Percentiles rank a stretch among this genome's conserved stretches.
phyloP scores from a whole-genome alignment of 805 yeast genomes.

The Zygotorulaspora florentina region DNA sequence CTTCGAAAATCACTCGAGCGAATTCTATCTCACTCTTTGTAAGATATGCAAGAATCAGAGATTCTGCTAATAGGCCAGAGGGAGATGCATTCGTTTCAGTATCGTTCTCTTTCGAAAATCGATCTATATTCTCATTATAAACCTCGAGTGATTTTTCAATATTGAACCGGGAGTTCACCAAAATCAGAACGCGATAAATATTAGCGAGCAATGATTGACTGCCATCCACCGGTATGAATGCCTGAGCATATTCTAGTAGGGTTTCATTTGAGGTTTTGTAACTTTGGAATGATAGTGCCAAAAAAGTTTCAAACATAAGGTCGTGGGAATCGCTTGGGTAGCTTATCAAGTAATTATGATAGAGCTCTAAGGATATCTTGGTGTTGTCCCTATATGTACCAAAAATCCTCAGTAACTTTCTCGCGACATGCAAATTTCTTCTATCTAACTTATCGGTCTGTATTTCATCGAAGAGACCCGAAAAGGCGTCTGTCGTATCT shows the following conservation, averaged over 20 bases:
- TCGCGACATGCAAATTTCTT: constrained; percentile 26
- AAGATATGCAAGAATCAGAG: constrained; percentile 43
- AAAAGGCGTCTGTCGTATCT: constrained; percentile 9
- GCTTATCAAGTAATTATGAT: constrained; percentile 38
- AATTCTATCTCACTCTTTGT: constrained; percentile 49
- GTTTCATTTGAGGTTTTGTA: constrained; percentile 32
- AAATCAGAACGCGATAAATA: constrained; percentile 39
- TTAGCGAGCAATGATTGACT: constrained; percentile 31
- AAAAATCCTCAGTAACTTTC: constrained; percentile 17
- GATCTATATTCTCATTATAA: constrained; percentile 44
- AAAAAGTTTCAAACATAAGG: constrained; percentile 41
- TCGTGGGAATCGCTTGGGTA: constrained; percentile 40
- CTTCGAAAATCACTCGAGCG: constrained; percentile 48
- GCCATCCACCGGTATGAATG: constrained; percentile 29
- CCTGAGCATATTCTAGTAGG: constrained; percentile 39
- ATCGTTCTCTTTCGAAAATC: constrained; percentile 35
- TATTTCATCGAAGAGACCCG: constrained; percentile 25
- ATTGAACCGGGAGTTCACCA: constrained; percentile 40
- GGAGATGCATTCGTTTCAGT: constrained; percentile 34
- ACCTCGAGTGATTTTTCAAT: constrained; percentile 39
- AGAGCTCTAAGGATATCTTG: constrained; percentile 36
- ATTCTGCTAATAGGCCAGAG: constrained; percentile 44
- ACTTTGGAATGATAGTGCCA: constrained; percentile 40
- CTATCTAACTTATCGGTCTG: constrained; percentile 35
- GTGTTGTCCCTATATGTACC: constrained; percentile 21